phyloP scores from a whole-genome alignment of 192 early-diverging fungal species.

The Jimgerdemannia lactiflua region DNA sequence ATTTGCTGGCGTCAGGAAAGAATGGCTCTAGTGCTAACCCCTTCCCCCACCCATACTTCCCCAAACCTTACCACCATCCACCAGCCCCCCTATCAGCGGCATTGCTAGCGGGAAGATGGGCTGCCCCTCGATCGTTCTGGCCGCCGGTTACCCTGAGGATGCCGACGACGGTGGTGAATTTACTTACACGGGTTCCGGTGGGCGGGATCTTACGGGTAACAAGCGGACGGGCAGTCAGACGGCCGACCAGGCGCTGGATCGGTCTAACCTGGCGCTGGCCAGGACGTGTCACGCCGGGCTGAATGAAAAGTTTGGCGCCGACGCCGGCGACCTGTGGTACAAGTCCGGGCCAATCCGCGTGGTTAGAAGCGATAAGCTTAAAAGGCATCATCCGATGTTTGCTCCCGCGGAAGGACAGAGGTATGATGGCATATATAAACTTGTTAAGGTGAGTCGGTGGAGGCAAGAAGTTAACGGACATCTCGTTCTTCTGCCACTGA shows the following conservation, averaged over 20 bases:
- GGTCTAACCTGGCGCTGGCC: conserved; percentile 57
- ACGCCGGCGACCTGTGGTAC: conserved; percentile 45
- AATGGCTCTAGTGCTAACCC: no score
- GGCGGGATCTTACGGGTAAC: conserved; percentile 45
- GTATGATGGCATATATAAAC: conserved; percentile 67
- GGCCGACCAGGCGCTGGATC: conserved; percentile 54
- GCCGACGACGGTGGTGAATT: conserved; percentile 63
- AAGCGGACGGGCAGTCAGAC: conserved; percentile 50
- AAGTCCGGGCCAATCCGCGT: conserved; percentile 56
- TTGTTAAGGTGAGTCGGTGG: conserved; percentile 39
- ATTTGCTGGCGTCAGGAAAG: no score
- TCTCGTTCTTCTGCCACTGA: no score
- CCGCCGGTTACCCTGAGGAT: conserved; percentile 65
- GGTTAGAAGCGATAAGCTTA: conserved; percentile 45
- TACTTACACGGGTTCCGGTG: conserved; percentile 67
- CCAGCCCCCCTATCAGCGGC: conserved; percentile 60
- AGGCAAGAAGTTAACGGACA: not conserved
- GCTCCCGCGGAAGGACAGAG: conserved; percentile 53
- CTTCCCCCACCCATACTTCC: not conserved
- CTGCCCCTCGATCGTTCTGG: conserved; percentile 59
- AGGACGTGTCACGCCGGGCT: conserved; percentile 51
- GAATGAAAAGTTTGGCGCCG: conserved; percentile 31
- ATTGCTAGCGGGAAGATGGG: conserved; percentile 56
- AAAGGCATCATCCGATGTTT: conserved; percentile 42
- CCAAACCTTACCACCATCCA: not conserved